Evolutionary conservation across 805 yeast species (phyloP), one percentile per base, ranked within the genome.

Genomic region (Teunomyces lycoperdinae): DNA sequence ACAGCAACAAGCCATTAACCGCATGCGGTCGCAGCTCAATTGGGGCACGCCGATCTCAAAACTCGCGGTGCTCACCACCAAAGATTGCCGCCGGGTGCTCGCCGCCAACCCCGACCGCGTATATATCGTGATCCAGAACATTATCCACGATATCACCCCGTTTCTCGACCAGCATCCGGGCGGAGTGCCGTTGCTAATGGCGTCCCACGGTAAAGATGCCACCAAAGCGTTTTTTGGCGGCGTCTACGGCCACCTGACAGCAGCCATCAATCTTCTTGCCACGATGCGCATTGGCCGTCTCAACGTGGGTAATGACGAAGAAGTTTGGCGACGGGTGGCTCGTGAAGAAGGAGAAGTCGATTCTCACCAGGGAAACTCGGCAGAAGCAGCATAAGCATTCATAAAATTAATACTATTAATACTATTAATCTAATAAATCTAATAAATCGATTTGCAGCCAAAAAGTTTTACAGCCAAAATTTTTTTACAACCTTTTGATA

Each of bases 1-100:
- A 63, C 85, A 84, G 63, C 98, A 91, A 68, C 83, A 83, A 66
- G 71, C 84, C 51, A 75, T 91, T 24, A 96, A 91, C 66, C 73
- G 81, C 51, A 82, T 88, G 70, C 77, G 94, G 54, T 75, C 89
- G 9, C 82, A 83, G 53, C 76, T 91, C 50, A 87, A 88, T 70
- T 91, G 97, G 97, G 97, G 97, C 16, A 87, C 91, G 1, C 96
- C 97, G 3, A 85, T 92, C 46, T 92, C 90, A 54, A 85, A 84
- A 63, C 73, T 91, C 11, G 97, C 98, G 0, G 78, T 84, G 43
- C 71, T 78, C 44, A 61, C 79, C 0, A 76, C 81, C 2, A 64
- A 60, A 40, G 79, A 77, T 44, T 78, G 79, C 50, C 66, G 70
- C 41, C 58, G 63, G 43, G 59, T 79, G 11, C 67, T 76, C 10